Evolutionary conservation across 306 rosid genomes (phyloP).

Genomic region (Cicer chorassanicum): DNA sequence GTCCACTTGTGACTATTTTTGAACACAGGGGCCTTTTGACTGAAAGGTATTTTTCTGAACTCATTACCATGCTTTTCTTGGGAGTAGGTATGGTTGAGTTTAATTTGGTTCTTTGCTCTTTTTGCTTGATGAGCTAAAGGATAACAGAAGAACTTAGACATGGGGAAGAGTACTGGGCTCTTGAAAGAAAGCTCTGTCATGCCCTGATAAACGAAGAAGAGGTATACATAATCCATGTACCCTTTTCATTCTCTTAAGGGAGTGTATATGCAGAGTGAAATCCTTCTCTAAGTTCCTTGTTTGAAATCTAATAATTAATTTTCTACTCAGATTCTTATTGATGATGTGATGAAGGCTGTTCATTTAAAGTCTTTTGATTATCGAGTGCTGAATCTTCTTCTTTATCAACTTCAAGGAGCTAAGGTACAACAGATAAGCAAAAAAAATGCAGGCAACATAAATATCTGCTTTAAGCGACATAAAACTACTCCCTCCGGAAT

Average conservation of each 20-base stretch:
- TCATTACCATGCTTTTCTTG: constrained; percentile 24
- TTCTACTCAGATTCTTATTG: constrained; percentile 66
- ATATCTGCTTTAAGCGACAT: constrained; percentile 9
- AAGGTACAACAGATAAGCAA: constrained; percentile 59
- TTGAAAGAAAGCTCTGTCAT: constrained; percentile 87
- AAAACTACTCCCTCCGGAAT: not conserved
- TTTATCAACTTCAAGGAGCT: constrained; percentile 75
- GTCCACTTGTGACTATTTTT: constrained; percentile 62
- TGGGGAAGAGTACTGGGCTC: constrained; percentile 89
- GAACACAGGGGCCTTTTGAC: constrained; percentile 65
- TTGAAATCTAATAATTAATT: constrained; percentile 40
- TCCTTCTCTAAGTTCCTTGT: constrained; percentile 4
- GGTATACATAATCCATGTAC: constrained; percentile 52
- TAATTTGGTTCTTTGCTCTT: constrained; percentile 21
- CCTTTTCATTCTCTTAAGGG: constrained; percentile 26
- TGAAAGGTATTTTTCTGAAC: constrained; percentile 56
- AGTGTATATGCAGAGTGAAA: not conserved
- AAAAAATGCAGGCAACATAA: constrained; percentile 9
- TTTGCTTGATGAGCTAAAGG: constrained; percentile 55
- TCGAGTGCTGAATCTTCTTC: constrained; percentile 88
- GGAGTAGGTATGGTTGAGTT: constrained; percentile 28
- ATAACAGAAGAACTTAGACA: constrained; percentile 68
- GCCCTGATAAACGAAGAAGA: constrained; percentile 57
- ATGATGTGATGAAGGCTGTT: constrained; percentile 79
- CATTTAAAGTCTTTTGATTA: constrained; percentile 90